These are phyloP conservation scores for maize (Zea mays) DNA, from an alignment of 176 grass and related monocot genomes.

Conservation along the genomic window DNA sequence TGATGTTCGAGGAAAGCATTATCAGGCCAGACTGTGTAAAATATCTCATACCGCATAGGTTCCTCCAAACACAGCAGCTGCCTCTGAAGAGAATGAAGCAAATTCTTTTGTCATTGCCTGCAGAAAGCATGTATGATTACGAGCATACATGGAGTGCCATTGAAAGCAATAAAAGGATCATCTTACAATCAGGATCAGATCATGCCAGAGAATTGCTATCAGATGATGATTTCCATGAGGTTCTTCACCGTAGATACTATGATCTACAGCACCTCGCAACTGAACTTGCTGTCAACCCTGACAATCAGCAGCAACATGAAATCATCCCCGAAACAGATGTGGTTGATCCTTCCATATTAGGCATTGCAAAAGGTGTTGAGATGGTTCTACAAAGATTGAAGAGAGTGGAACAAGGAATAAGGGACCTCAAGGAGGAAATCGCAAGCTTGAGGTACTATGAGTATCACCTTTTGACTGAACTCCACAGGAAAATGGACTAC, in stretches of 20 bases:
- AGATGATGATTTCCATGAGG: constrained; percentile 82
- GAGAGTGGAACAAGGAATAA: constrained; percentile 83
- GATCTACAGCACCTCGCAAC: constrained; percentile 84
- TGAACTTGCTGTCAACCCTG: constrained; percentile 54
- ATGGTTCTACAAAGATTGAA: constrained; percentile 86
- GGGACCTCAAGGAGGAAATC: constrained; percentile 84
- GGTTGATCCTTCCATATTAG: constrained; percentile 71
- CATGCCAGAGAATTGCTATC: constrained; percentile 75
- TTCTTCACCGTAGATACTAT: constrained; percentile 75
- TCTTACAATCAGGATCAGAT: constrained; percentile 63
- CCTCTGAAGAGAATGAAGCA: constrained; percentile 79
- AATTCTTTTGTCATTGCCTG: constrained; percentile 70
- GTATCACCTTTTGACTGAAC: constrained; percentile 69
- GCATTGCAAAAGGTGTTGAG: constrained; percentile 89
- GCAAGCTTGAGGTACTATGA: constrained; percentile 83
- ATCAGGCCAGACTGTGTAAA: constrained; percentile 70
- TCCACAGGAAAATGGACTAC: constrained; percentile 82
- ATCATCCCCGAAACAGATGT: constrained; percentile 37
- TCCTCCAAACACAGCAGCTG: constrained; percentile 57
- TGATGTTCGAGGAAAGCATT: constrained; percentile 74
- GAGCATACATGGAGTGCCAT: constrained; percentile 74
- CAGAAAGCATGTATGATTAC: constrained; percentile 81
- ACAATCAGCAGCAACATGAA: constrained; percentile 46
- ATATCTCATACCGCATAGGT: constrained; percentile 63
- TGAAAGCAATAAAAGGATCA: constrained; percentile 50